A percentile compares a stretch with the other conserved stretches of the same genome.
Conservation (phyloP, 345 rosid genomes). For the Gossypium bickii region DNA sequence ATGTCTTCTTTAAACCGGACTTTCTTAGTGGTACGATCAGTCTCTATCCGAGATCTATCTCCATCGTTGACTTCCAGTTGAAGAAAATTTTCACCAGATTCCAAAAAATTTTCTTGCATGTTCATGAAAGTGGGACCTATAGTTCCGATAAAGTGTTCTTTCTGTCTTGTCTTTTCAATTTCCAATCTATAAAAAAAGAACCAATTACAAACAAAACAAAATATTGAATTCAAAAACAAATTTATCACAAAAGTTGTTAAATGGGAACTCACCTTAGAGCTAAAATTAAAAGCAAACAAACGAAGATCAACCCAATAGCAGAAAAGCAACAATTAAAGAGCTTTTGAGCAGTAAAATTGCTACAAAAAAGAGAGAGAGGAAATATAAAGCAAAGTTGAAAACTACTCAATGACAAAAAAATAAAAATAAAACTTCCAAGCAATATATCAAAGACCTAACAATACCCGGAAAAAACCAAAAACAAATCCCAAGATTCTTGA, state of each 20-base stretch:
- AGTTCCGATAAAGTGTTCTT: no score
- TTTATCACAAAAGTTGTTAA: not conserved
- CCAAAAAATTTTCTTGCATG: no score
- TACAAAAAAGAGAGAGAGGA: not conserved
- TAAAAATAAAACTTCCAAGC: constrained; percentile 10
- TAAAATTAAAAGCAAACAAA: constrained; percentile 25
- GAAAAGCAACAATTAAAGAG: constrained; percentile 16
- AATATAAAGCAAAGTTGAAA: not conserved
- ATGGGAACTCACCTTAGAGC: constrained; percentile 28
- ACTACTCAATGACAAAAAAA: not conserved
- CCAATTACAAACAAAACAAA: constrained; percentile 15
- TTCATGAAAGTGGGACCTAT: no score
- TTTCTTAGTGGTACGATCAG: no score
- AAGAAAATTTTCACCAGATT: no score
- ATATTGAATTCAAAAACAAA: constrained; percentile 21
- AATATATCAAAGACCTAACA: constrained; percentile 11
- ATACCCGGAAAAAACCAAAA: constrained; percentile 16
- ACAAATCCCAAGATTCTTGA: not conserved
- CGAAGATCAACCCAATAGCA: constrained; percentile 27
- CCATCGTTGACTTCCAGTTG: no score
- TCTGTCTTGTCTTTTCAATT: not conserved
- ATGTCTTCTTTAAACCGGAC: no score
- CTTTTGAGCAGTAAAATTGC: constrained; percentile 1
- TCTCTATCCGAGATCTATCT: no score
- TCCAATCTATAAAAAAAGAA: constrained; percentile 16